Conservation (phyloP, 1,139 yeast species). For the Lodderomyces oxycetoniae region DNA sequence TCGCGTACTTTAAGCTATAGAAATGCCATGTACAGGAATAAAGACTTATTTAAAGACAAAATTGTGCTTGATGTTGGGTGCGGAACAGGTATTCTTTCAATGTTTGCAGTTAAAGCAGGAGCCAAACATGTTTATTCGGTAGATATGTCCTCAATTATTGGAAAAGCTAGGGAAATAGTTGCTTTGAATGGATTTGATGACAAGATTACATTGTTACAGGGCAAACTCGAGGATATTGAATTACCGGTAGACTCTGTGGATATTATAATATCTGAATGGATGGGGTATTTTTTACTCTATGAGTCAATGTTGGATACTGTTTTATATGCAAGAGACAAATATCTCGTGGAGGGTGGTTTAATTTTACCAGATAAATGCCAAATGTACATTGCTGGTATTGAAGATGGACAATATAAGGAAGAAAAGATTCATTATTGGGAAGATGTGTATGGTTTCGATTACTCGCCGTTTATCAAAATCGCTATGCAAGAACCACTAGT, state of each 20-base stretch:
- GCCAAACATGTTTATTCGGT: conserved; percentile 96
- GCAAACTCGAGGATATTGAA: conserved; percentile 89
- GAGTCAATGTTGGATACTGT: conserved; percentile 99
- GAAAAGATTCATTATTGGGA: conserved; percentile 96
- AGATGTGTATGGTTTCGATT: conserved; percentile 95
- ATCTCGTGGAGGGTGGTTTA: conserved; percentile 80
- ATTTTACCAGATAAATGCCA: conserved; percentile 94
- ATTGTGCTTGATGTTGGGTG: conserved; percentile 98
- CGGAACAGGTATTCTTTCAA: conserved; percentile 94
- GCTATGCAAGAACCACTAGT: conserved; percentile 94
- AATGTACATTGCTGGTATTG: conserved; percentile 88
- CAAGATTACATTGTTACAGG: conserved; percentile 83
- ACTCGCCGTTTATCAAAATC: conserved; percentile 62
- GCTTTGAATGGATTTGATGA: conserved; percentile 80
- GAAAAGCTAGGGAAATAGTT: conserved; percentile 85
- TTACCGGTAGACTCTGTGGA: conserved; percentile 81
- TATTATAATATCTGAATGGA: conserved; percentile 97
- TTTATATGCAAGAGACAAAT: conserved; percentile 86
- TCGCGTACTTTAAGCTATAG: conserved; percentile 90
- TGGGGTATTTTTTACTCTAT: conserved; percentile 95
- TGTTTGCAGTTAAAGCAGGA: conserved; percentile 98
- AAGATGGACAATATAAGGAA: conserved; percentile 89
- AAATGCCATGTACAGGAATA: conserved; percentile 88
- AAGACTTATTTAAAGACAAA: conserved; percentile 85
- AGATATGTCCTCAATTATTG: conserved; percentile 95